Evolutionary conservation across 441 rosid genomes (phyloP).

Genomic region (Pelargonium fulgidum): DNA sequence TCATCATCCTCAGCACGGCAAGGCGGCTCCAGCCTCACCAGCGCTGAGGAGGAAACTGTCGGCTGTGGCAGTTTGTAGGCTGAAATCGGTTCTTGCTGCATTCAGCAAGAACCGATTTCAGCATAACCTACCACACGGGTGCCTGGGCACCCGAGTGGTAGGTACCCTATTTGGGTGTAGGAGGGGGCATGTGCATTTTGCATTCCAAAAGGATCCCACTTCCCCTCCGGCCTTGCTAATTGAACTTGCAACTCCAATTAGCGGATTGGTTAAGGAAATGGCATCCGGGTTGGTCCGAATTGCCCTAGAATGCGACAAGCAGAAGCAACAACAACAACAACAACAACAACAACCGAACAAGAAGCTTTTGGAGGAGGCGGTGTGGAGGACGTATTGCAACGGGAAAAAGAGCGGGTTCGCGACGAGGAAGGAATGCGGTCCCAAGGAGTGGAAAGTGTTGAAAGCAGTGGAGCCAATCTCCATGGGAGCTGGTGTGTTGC

Average conservation of each 20-base stretch:
- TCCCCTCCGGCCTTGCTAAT: constrained; percentile 75
- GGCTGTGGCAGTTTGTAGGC: constrained; percentile 68
- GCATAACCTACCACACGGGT: constrained; percentile 32
- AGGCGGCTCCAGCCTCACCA: constrained; percentile 11
- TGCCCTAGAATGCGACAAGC: constrained; percentile 78
- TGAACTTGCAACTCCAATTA: constrained; percentile 82
- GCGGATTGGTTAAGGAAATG: constrained; percentile 80
- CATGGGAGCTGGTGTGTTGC: constrained; percentile 96
- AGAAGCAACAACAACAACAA: constrained; percentile 36
- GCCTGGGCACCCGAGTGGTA: constrained; percentile 36
- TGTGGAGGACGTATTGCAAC: constrained; percentile 90
- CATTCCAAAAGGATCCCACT: constrained; percentile 69
- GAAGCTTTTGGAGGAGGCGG: constrained; percentile 73
- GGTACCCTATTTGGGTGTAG: constrained; percentile 88
- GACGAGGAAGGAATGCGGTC: constrained; percentile 61
- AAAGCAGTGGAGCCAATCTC: constrained; percentile 86
- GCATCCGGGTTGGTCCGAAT: constrained; percentile 89
- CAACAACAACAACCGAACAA: constrained; percentile 12
- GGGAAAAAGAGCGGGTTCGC: constrained; percentile 87
- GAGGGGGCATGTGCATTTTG: constrained; percentile 86
- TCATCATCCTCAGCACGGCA: background rate
- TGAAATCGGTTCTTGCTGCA: constrained; percentile 57
- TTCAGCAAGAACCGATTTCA: constrained; percentile 45
- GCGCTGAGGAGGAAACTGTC: constrained; percentile 61
- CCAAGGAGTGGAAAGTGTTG: constrained; percentile 60